Base-by-base conservation (phyloP, 441 rosid species). In the Rhodomyrtus psidioides region DNA sequence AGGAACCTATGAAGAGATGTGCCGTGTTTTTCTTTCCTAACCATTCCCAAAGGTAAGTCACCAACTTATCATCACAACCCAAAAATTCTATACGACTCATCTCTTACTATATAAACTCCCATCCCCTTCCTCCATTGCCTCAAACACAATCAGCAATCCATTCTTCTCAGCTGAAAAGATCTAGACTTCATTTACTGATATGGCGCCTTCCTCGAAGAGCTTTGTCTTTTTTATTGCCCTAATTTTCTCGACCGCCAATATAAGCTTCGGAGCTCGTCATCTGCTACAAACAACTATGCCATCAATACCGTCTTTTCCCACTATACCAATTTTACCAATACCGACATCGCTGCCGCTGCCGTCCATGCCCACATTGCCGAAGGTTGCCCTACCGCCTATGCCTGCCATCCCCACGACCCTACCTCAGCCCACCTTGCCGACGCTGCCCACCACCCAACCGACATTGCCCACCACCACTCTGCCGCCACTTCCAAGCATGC, bases 341-440 rank as follows among this genome's bases (percentile, higher is more conserved):
- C 44, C 75, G 0, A 30, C n/a, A 5, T 19, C 46, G n/a, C 0
- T 34, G n/a, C 49, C 79, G 0, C 79, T 70, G 49, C 79, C n/a
- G 3, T 21, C 49, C 49, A 70, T 21, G 49, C 49, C 79, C 49
- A 70, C n/a, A 39, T 70, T 70, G 49, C 79, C 79, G 1, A 70
- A 19, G n/a, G 79, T 39, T 9, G 4, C n/a, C 0, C 12, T 0
- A 0, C 79, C 49, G 0, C 79, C 79, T 21, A 9, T 34, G 49
- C 79, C 79, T 21, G n/a, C 49, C 49, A 70, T 39, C 49, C 79
- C 49, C 1, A 70, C 16, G 5, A 70, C 79, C 79, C 26, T 70
- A 1, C 79, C 79, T 21, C 79, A 39, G 49, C 79, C 79, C 49
- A 39, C 49, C 6, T 12, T 21, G n/a, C 79, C 79, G 0, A 24